These are phyloP conservation scores for Torulaspora pretoriensis DNA, from an alignment of 1,139 yeast species.

Conservation along the genomic window DNA sequence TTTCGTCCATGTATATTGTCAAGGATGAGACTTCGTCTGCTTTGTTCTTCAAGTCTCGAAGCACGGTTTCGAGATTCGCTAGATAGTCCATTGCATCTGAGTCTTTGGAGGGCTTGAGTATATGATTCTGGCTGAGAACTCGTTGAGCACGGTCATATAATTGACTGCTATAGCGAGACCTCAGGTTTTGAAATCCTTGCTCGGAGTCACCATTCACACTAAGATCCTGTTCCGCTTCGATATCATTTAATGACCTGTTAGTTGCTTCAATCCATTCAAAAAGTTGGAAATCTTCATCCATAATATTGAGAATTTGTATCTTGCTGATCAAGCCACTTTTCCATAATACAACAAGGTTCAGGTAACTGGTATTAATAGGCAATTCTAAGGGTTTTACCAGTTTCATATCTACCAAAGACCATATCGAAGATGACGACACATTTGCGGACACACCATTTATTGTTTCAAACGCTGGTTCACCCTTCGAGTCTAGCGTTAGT, in stretches of 20 bases:
- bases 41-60: constrained; percentile 56
- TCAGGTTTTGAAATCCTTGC: constrained; percentile 22
- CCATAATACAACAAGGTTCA: constrained; percentile 48
- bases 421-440: constrained; percentile 41
- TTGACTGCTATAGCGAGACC: constrained; percentile 26
- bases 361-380: constrained; percentile 18
- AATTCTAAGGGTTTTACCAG: constrained; percentile 31
- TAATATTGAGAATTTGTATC: constrained; percentile 38
- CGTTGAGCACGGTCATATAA: constrained; percentile 26
- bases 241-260: constrained; percentile 29
- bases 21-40: constrained; percentile 53
- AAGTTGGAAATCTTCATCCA: constrained; percentile 26
- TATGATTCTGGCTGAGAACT: constrained; percentile 28
- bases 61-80: constrained; percentile 31
- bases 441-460: constrained; percentile 22
- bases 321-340: constrained; percentile 58
- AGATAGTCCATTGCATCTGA: constrained; percentile 27
- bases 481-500: constrained; percentile 31
- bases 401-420: constrained; percentile 45
- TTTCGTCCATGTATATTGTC: constrained; percentile 30
- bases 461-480: constrained; percentile 15
- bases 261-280: constrained; percentile 34
- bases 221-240: constrained; percentile 22
- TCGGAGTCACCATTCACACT: constrained; percentile 21
- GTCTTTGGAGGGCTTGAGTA: constrained; percentile 18